Evolutionary conservation across 768 basidiomycete species (phyloP), one percentile per base, ranked within the genome.

Genomic region (Postia placenta): DNA sequence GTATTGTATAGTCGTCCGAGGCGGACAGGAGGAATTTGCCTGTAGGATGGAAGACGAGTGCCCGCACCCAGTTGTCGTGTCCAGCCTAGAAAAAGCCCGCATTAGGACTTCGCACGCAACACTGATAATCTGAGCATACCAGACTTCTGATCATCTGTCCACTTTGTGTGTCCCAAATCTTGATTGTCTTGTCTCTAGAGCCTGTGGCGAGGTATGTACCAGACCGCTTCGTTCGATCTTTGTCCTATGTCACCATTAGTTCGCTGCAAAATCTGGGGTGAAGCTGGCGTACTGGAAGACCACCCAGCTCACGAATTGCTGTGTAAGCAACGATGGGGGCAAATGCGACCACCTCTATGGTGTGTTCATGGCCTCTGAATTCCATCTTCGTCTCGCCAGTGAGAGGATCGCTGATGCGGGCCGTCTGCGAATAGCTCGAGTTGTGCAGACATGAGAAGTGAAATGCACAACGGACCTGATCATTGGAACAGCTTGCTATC

Each of bases 101-200:
- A 11, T 47, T 38, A 41, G 17, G 3, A 45, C 15, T 28, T 48
- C 36, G 24, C 48, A 17, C 23, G 53, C 30, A 26, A 47, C 65
- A 78, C 49, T 55, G 87, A 87, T 75, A 52, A 79, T 87, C 64
- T 6, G 23, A 28, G 46, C 60, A 35, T 47, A 76, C 76, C n/a
- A 81, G 65, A 5, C 69, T 76, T 47, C 72, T 65, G 15, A 81
- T 65, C 64, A 88, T 75, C 64, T 90, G 90, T 4, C 94, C 92
- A 39, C 80, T 83, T 52, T 82, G 75, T 0, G 81, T 75, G 60
- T 96, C 93, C 93, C 93, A 97, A 15, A 97, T 66, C 60, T 86
- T 89, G 70, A 96, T 89, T 4, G 81, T 82, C 74, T 92, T 95
- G 70, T 97, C 93, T 65, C 93, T 76, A 26, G 88, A 85, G 2